Conservation (phyloP, 768 basidiomycete species). For the Tricholoma saponaceum region DNA sequence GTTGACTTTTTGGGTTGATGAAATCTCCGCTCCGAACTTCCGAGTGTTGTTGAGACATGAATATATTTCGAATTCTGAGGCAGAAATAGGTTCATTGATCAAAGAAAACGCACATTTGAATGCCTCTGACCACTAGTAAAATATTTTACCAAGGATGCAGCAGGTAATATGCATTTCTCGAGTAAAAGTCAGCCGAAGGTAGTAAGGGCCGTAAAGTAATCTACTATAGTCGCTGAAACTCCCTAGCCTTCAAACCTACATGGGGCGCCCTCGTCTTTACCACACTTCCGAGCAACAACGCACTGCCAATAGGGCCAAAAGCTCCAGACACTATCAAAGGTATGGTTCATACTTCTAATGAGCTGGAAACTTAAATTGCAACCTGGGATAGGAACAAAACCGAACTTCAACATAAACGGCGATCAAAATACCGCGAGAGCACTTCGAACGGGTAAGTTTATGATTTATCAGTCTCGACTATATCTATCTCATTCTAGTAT, state of each 20-base stretch:
- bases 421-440: neutral
- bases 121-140: neutral
- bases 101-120: neutral
- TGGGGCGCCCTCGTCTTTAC: constrained; percentile 13
- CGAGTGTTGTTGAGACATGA: neutral
- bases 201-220: neutral
- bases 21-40: neutral
- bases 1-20: neutral
- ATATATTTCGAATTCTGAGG: neutral
- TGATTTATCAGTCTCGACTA: neutral
- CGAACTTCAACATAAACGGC: neutral
- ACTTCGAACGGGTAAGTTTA: neutral
- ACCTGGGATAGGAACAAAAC: neutral
- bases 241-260: constrained; percentile 1
- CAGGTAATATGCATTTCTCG: constrained; percentile 2
- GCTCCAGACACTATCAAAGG: constrained; percentile 15
- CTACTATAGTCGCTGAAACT: no score
- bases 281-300: constrained; percentile 11
- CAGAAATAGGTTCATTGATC: neutral
- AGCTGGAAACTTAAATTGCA: neutral
- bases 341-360: neutral
- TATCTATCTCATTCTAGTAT: neutral
- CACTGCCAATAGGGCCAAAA: constrained; percentile 15
- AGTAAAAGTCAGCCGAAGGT: constrained; percentile 14
- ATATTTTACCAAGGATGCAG: neutral